Conservation (phyloP, 2,329 filamentous ascomycete genomes). For the Proliferodiscus dingleyae region DNA sequence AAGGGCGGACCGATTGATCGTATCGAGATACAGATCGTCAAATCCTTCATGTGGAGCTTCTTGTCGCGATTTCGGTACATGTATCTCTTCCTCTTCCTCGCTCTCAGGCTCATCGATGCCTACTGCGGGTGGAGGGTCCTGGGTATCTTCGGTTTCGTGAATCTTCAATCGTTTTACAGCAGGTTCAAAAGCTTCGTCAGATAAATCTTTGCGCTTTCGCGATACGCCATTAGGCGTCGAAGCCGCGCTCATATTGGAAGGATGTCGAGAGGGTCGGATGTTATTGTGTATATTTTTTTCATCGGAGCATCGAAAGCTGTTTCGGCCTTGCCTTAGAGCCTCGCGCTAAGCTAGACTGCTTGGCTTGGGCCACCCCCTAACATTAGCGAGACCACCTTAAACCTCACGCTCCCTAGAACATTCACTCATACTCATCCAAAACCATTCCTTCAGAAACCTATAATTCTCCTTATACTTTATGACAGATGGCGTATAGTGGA, state of each 20-base stretch:
- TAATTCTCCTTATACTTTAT: too few relatives aligned
- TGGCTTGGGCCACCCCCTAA: too few relatives aligned
- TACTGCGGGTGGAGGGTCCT: constrained; percentile 26
- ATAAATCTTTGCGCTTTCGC: constrained; percentile 11
- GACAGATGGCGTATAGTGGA: too few relatives aligned
- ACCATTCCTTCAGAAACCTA: too few relatives aligned
- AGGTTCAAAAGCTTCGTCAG: constrained; percentile 4
- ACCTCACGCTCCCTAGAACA: too few relatives aligned
- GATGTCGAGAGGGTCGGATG: not conserved
- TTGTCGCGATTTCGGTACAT: constrained; percentile 54
- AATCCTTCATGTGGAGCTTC: constrained; percentile 80
- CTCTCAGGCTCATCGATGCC: constrained; percentile 30
- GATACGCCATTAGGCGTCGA: constrained; percentile 9
- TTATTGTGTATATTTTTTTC: too few relatives aligned
- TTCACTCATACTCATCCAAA: too few relatives aligned
- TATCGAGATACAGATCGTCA: constrained; percentile 94
- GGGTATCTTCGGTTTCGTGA: constrained; percentile 7
- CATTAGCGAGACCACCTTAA: too few relatives aligned
- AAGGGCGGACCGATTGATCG: constrained; percentile 84
- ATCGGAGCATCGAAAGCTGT: too few relatives aligned
- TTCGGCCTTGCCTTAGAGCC: too few relatives aligned
- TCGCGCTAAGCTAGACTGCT: too few relatives aligned
- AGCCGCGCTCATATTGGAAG: constrained; percentile 1
- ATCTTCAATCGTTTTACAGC: constrained; percentile 9
- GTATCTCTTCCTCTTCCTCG: constrained; percentile 34